phyloP scores from a whole-genome alignment of 495 filamentous ascomycete species.

The Antarctomyces pellizariae region DNA sequence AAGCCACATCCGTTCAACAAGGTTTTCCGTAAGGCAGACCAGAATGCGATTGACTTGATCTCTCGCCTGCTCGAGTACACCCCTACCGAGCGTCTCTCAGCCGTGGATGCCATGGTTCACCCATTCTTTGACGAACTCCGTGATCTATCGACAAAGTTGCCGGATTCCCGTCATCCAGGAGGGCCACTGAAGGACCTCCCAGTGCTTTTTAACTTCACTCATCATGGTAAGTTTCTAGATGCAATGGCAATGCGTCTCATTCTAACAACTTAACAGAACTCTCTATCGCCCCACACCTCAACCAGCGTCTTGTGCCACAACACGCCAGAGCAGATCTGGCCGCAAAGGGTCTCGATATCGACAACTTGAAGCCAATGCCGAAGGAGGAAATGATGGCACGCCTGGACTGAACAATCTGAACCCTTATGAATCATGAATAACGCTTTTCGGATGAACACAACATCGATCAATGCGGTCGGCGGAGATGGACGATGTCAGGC shows the following conservation, averaged over 20 bases:
- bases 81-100: slow-evolving; percentile 79
- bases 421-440: no score
- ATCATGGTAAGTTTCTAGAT: slow-evolving; percentile 46
- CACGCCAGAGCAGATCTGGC: slow-evolving; percentile 55
- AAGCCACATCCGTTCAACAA: slow-evolving; percentile 98
- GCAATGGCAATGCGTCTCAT: slow-evolving; percentile 2
- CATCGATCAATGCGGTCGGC: no score
- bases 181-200: slow-evolving; percentile 58
- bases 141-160: slow-evolving; percentile 65
- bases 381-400: slow-evolving; percentile 95
- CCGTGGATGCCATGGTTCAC: slow-evolving; percentile 92
- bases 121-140: slow-evolving; percentile 96
- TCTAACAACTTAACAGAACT: slow-evolving; percentile 37
- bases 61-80: slow-evolving; percentile 88
- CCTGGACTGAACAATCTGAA: slow-evolving; percentile 76
- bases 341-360: slow-evolving; percentile 65
- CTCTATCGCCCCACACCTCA: slow-evolving; percentile 75
- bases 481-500: no score
- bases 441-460: no score
- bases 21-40: slow-evolving; percentile 88
- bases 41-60: slow-evolving; percentile 86
- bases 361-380: slow-evolving; percentile 74
- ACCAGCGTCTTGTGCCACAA: slow-evolving; percentile 63
- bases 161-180: slow-evolving; percentile 77
- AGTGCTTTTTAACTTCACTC: slow-evolving; percentile 75